Base-by-base conservation (phyloP, 352 stramenopile genomes). In the Globisporangium heterothallicum region DNA sequence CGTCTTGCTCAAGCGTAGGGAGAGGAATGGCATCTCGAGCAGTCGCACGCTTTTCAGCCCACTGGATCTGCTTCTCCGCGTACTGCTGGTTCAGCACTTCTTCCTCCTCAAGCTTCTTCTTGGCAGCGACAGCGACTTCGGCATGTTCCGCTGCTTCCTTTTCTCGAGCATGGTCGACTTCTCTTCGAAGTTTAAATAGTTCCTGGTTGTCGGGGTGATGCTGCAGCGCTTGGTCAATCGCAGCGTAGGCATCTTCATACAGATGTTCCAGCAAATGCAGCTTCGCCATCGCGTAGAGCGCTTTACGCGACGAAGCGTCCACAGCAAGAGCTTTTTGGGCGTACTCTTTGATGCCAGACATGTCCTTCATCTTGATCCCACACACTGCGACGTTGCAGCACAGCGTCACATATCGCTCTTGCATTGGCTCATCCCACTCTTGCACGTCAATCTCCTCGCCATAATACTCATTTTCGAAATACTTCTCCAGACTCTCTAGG, bases 311-410 rank as follows among this genome's bases (percentile, higher is more conserved):
- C 6, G 42, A 14, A 13, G 69, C 40, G 9, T 88, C 61, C 1
- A 85, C 70, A 0, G 51, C 62, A 18, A 92, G 59, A 6, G 80
- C 74, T n/a, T 84, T 82, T 18, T 50, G 43, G 4, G 80, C 68
- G 44, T 85, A 89, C 56, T 84, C 61, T 1, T 67, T 71, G 25
- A 89, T 74, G n/a, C 69, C 13, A 9, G 76, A 68, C 8, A 65
- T 42, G 29, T 85, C 65, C 29, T 70, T 63, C 53, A 86, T 48
- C 52, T 91, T 94, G 43, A 94, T 68, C 10, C 64, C 80, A 42
- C 83, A 94, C 26, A 94, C 69, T 1, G 83, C 80, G 6, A 90
- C 55, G 55, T 94, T 94, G 57, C 63, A 77, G 50, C 83, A 92
- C 12, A 88, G 61, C 46, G 64, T 87, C 30, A 89, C 78, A 41